phyloP scores from a whole-genome alignment of 352 stramenopile species.

The Pythium myriotylum region DNA sequence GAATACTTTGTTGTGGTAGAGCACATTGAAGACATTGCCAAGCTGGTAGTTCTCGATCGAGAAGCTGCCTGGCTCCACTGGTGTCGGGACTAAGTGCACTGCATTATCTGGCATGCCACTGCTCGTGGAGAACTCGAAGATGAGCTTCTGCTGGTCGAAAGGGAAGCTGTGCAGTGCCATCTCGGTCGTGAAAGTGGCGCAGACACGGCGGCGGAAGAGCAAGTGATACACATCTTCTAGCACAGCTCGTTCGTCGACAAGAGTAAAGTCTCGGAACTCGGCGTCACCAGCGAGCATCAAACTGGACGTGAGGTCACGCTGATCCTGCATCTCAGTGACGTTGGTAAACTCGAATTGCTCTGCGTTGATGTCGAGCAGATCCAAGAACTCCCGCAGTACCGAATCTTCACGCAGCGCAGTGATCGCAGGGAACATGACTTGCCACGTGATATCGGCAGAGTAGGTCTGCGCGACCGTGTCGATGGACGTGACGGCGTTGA shows the following conservation, averaged over 20 bases:
- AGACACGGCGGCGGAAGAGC: constrained; percentile 40
- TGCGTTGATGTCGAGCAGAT: constrained; percentile 35
- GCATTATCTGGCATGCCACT: constrained; percentile 32
- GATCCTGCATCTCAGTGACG: constrained; percentile 23
- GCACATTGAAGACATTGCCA: constrained; percentile 56
- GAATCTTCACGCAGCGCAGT: constrained; percentile 36
- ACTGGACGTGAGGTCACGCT: constrained; percentile 23
- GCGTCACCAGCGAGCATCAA: constrained; percentile 8
- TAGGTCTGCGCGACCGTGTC: constrained; percentile 39
- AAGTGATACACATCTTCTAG: constrained; percentile 29
- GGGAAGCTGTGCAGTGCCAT: constrained; percentile 62
- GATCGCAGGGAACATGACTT: constrained; percentile 28
- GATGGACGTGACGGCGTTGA: constrained; percentile 32
- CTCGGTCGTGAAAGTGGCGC: constrained; percentile 54
- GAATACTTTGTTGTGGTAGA: constrained; percentile 55
- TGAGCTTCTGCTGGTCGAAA: constrained; percentile 62
- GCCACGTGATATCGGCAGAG: constrained; percentile 39
- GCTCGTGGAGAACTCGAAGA: constrained; percentile 32
- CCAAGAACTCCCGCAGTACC: constrained; percentile 34
- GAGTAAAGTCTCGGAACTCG: constrained; percentile 16
- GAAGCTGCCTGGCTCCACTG: constrained; percentile 46
- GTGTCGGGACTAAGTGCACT: constrained; percentile 36
- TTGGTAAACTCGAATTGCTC: constrained; percentile 40
- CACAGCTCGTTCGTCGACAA: constrained; percentile 2
- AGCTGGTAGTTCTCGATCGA: constrained; percentile 55